Percentiles rank a stretch among this genome's conserved stretches.
Evolutionary conservation across 768 basidiomycete genomes (phyloP).

Genomic region (Psilocybe cubensis): DNA sequence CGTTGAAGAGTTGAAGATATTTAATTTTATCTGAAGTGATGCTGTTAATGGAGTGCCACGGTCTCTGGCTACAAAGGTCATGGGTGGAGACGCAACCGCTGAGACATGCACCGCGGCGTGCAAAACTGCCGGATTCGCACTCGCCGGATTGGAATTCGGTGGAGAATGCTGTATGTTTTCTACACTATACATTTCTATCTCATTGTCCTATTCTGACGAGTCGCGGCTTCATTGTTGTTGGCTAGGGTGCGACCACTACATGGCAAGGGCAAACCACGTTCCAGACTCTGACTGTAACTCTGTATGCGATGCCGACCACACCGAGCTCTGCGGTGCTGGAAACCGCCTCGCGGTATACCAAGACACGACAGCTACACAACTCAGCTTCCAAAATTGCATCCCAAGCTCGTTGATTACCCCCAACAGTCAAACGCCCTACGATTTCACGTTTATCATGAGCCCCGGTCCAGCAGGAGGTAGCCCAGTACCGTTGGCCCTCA

Average conservation of each 20-base stretch:
- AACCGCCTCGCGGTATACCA: conserved; percentile 21
- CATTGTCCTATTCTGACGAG: neutral
- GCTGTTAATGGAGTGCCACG: conserved; percentile 14
- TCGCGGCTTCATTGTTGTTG: neutral
- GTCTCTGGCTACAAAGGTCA: conserved; percentile 6
- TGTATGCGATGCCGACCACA: conserved; percentile 11
- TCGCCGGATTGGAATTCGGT: conserved; percentile 21
- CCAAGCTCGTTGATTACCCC: neutral
- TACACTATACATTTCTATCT: neutral
- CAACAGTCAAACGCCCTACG: neutral
- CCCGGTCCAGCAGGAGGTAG: neutral
- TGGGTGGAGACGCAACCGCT: conserved; percentile 13
- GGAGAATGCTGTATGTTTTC: conserved; percentile 18
- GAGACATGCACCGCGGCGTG: conserved; percentile 20
- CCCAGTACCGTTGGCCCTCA: neutral
- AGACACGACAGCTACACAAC: conserved; percentile 11
- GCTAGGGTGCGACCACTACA: conserved; percentile 21
- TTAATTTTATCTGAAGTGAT: conserved; percentile 13
- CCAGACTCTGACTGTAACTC: conserved; percentile 18
- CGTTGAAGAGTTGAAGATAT: too few species aligned
- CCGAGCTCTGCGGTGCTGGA: conserved; percentile 19
- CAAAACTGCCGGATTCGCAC: conserved; percentile 9
- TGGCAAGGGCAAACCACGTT: conserved; percentile 8
- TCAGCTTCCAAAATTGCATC: conserved; percentile 11
- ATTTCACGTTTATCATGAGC: neutral